These are phyloP conservation scores for Umbelopsis vinacea DNA, from an alignment of 192 early-diverging fungal species.

Conservation along the genomic window DNA sequence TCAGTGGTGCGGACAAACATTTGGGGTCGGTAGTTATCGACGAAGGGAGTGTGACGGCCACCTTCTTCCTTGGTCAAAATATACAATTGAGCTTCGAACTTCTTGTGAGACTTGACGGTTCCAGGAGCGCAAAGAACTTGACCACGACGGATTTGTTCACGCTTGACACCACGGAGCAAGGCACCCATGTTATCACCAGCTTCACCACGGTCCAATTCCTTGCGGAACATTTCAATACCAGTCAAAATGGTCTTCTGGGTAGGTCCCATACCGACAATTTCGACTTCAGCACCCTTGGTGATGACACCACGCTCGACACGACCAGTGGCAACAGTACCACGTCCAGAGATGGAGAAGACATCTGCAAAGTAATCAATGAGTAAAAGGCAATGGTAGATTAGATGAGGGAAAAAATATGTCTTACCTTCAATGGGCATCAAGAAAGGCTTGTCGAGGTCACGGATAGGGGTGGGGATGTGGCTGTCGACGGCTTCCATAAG, in stretches of 20 bases:
- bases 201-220: slow-evolving; percentile 95
- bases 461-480: slow-evolving; percentile 87
- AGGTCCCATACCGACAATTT: slow-evolving; percentile 93
- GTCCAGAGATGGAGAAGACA: slow-evolving; percentile 97
- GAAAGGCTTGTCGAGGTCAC: slow-evolving; percentile 98
- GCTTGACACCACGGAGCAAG: slow-evolving; percentile 95
- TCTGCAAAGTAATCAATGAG: slow-evolving; percentile 50
- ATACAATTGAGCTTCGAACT: slow-evolving; percentile 92
- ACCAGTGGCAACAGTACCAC: slow-evolving; percentile 95
- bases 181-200: slow-evolving; percentile 99
- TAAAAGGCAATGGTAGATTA: neutral
- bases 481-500: slow-evolving; percentile 93
- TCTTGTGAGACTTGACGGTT: slow-evolving; percentile 93
- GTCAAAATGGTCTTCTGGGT: slow-evolving; percentile 93
- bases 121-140: slow-evolving; percentile 93
- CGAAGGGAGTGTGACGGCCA: slow-evolving; percentile 96
- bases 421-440: slow-evolving; percentile 95
- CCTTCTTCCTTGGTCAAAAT: slow-evolving; percentile 98
- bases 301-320: slow-evolving; percentile 94
- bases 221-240: slow-evolving; percentile 99
- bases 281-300: slow-evolving; percentile 93
- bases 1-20: slow-evolving; percentile 96
- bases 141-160: slow-evolving; percentile 94
- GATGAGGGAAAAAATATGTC: neutral
- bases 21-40: slow-evolving; percentile 97